A percentile compares a stretch with the other conserved stretches of the same genome.
Evolutionary conservation across 805 yeast species (phyloP).

Genomic region (Lachancea dasiensis): DNA sequence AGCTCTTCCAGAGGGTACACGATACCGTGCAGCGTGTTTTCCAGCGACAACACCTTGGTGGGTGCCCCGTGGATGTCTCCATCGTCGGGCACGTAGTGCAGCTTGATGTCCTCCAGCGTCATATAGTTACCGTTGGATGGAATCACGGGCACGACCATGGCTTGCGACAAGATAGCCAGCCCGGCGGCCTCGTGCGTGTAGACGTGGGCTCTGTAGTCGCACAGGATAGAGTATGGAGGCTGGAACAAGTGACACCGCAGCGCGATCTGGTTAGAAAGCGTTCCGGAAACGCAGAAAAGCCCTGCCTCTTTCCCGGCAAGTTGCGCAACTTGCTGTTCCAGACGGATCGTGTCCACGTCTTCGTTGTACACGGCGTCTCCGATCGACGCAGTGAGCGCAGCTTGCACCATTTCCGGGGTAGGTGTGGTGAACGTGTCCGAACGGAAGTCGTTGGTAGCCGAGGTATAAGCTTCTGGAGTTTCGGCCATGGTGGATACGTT

Average conservation of each 20-base stretch:
- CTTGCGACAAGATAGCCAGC: conserved; percentile 79
- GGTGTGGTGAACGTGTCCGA: conserved; percentile 93
- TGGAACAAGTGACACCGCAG: conserved; percentile 66
- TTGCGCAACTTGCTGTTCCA: conserved; percentile 59
- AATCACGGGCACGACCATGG: conserved; percentile 79
- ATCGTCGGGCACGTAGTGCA: conserved; percentile 58
- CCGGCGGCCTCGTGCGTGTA: conserved; percentile 88
- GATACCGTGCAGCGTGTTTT: conserved; percentile 83
- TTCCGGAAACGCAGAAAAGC: conserved; percentile 80
- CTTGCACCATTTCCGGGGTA: conserved; percentile 60
- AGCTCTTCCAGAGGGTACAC: conserved; percentile 77
- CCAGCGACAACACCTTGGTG: conserved; percentile 75
- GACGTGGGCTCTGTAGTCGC: conserved; percentile 84
- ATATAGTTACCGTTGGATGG: conserved; percentile 73
- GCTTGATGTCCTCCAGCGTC: conserved; percentile 72
- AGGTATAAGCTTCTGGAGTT: conserved; percentile 17
- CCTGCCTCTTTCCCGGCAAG: conserved; percentile 79
- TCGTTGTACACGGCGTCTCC: conserved; percentile 92
- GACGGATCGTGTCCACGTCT: conserved; percentile 59
- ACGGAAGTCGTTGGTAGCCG: conserved; percentile 46
- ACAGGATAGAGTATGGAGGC: conserved; percentile 71
- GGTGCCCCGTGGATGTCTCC: conserved; percentile 88
- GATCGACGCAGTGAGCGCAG: conserved; percentile 49
- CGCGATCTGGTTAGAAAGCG: conserved; percentile 84
- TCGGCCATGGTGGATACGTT: conserved; percentile 4